phyloP scores from a whole-genome alignment of 1,284 basidiomycete genomes.

The Ceratobasidium sp. region DNA sequence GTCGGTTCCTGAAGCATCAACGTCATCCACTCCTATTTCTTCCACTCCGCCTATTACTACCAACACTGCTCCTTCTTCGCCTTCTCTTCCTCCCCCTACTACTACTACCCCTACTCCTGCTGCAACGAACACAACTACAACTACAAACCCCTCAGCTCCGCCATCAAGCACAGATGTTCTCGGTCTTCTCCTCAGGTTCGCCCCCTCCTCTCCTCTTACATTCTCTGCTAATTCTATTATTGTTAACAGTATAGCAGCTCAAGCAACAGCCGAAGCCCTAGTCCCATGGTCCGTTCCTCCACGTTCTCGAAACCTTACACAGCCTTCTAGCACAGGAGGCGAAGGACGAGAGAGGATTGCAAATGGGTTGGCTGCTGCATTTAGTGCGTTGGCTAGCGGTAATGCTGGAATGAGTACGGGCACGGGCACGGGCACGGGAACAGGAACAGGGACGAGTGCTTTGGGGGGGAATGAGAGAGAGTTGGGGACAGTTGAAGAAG shows the following conservation, averaged over 20 bases:
- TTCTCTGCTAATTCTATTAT: conserved; percentile 19
- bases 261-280: conserved; percentile 41
- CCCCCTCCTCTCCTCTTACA: conserved; percentile 48
- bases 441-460: not conserved
- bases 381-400: conserved; percentile 20
- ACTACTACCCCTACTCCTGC: not conserved
- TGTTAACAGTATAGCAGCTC: conserved; percentile 28
- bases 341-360: conserved; percentile 11
- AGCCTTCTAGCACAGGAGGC: conserved; percentile 75
- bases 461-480: not conserved
- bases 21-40: conserved; percentile 52
- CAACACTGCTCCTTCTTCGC: too few relatives aligned
- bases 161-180: conserved; percentile 76
- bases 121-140: not conserved
- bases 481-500: not conserved
- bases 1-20: too few relatives aligned
- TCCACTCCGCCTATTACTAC: too few relatives aligned
- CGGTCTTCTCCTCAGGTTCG: conserved; percentile 79
- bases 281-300: conserved; percentile 40
- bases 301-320: conserved; percentile 48
- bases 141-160: not conserved
- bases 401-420: not conserved
- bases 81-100: too few relatives aligned
- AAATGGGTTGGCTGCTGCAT: conserved; percentile 29
- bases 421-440: not conserved